These are phyloP conservation scores for Ophiostoma sp. DNA, from an alignment of 2,329 filamentous ascomycete species.

Conservation along the genomic window DNA sequence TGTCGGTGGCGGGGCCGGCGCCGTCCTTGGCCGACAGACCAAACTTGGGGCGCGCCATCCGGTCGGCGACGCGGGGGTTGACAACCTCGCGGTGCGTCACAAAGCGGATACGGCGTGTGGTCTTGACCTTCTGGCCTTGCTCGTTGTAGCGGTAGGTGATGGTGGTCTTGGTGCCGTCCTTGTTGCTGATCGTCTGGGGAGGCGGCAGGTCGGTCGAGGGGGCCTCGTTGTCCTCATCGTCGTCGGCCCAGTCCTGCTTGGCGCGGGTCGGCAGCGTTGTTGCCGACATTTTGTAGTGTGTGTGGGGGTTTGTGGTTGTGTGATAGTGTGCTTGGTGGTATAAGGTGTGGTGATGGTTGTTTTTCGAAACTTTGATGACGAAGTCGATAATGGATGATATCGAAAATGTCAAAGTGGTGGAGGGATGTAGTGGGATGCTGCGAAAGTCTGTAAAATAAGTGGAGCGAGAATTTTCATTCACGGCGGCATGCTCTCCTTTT, in stretches of 20 bases:
- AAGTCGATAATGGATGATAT: neutral
- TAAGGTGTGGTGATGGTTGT: neutral
- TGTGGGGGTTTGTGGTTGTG: neutral
- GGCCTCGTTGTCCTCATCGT: conserved; percentile 79
- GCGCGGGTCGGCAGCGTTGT: conserved; percentile 26
- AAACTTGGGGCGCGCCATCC: conserved; percentile 90
- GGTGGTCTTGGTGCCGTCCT: conserved; percentile 96
- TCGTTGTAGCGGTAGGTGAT: conserved; percentile 89
- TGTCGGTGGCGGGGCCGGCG: conserved; percentile 72
- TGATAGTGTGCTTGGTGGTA: neutral
- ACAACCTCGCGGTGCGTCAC: conserved; percentile 88
- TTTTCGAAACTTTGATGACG: neutral
- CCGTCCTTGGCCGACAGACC: conserved; percentile 81
- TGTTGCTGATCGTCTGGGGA: conserved; percentile 87
- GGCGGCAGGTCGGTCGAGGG: conserved; percentile 64
- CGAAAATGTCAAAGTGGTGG: neutral
- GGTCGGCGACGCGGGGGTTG: conserved; percentile 93
- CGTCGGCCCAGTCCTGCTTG: conserved; percentile 86
- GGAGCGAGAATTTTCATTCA: conserved; percentile 9
- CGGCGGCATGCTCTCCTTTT: conserved; percentile 12
- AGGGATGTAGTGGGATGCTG: conserved; percentile 16
- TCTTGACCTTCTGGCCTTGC: conserved; percentile 92
- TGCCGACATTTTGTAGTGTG: conserved; percentile 23
- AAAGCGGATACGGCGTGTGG: conserved; percentile 89
- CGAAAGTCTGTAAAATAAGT: conserved; percentile 10